phyloP scores from a whole-genome alignment of 2,329 filamentous ascomycete genomes.

The Hortaea sp. region DNA sequence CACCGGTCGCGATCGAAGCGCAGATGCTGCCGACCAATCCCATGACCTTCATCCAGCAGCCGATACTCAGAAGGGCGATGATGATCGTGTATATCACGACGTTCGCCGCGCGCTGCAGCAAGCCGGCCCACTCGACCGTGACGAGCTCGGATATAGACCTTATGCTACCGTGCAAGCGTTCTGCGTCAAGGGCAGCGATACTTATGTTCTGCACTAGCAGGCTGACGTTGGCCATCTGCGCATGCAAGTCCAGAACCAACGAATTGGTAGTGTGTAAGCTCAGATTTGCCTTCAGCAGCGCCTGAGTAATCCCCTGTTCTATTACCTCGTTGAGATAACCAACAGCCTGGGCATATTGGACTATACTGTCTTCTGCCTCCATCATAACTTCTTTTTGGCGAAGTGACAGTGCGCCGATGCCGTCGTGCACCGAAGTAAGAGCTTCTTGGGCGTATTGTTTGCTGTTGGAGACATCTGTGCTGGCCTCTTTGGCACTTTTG shows the following conservation, averaged over 20 bases:
- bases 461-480: not conserved
- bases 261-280: not conserved
- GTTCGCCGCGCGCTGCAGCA: not conserved
- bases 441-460: not conserved
- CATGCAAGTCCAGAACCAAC: not conserved
- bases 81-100: not conserved
- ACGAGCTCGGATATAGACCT: not conserved
- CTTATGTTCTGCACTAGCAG: not conserved
- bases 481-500: not conserved
- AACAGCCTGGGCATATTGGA: not conserved
- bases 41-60: not conserved
- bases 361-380: not conserved
- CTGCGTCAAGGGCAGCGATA: not conserved
- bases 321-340: not conserved
- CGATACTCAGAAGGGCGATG: not conserved
- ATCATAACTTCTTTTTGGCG: not conserved
- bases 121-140: not conserved
- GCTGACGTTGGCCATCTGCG: not conserved
- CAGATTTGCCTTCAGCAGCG: not conserved
- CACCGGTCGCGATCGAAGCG: not conserved
- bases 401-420: not conserved
- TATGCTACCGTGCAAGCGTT: not conserved
- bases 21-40: not conserved
- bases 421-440: not conserved
- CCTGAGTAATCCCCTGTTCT: not conserved